Base-by-base conservation (phyloP, 2,329 filamentous ascomycete genomes). In the Emergomyces orientalis region DNA sequence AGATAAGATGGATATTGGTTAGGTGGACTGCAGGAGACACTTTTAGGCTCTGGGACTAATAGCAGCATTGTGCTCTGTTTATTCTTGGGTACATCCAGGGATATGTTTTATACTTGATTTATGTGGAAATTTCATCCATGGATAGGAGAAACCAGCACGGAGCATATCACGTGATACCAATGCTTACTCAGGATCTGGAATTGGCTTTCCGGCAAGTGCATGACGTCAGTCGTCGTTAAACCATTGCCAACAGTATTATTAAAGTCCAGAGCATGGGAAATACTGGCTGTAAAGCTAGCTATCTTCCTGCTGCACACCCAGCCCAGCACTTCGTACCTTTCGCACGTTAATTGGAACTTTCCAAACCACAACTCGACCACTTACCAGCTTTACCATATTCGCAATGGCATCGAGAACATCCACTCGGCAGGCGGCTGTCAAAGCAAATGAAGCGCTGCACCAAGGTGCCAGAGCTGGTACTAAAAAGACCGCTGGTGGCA, bases 401-500 rank as follows among this genome's bases (percentile, higher is more conserved):
- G 69, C 59, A 39, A 75, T 76, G 64, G n/a, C 69, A 14, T 70
- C 71, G 54, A 68, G 75, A 64, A 74, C 75, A 52, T 79, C 77
- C 5, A 72, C 76, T 19, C 76, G 78, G 39, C 71, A 76, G 64
- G 77, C 77, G 5, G 77, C 77, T 9, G 72, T 73, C 58, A 78
- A 78, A 67, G 76, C 77, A 39, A 77, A 77, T 62, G 71, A 78
- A 64, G 74, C 77, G 74, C 76, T 63, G 64, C 71, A 57, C 56
- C 69, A 68, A 63, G 71, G 69, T 62, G 68, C 69, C 55, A 75
- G 72, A 62, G 67, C 63, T 32, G 71, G 70, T 55, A 67, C 67
- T 37, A 70, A 67, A 62, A 65, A 69, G 30, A 34, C 70, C 11
- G 67, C 72, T 30, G 71, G 72, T n/a, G 67, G 69, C 14, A 79